phyloP scores from a whole-genome alignment of 345 rosid species.

The Clarkia xantiana region DNA sequence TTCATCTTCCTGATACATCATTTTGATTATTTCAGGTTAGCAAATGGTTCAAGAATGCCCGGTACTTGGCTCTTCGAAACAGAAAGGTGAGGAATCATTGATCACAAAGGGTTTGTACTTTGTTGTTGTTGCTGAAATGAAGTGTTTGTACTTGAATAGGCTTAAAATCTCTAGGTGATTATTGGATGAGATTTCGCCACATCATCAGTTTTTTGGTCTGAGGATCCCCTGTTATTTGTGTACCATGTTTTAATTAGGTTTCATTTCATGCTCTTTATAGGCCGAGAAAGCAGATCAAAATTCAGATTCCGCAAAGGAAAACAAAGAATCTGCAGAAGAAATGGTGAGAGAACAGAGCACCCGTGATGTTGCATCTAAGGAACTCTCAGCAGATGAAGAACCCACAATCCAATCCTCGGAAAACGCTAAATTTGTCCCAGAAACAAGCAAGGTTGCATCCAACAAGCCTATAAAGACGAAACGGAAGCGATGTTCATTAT shows the following conservation, averaged over 20 bases:
- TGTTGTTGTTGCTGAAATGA: too few species aligned
- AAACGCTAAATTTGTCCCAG: slow-evolving; percentile 9
- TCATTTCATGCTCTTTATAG: slow-evolving; percentile 14
- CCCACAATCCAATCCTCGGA: slow-evolving; percentile 8
- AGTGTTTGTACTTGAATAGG: too few species aligned
- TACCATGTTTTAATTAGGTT: neutral
- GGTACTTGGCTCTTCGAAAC: slow-evolving; percentile 63
- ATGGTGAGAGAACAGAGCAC: slow-evolving; percentile 13
- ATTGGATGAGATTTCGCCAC: too few species aligned
- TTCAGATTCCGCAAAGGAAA: slow-evolving; percentile 17
- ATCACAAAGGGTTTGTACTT: too few species aligned
- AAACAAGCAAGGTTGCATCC: slow-evolving; percentile 12
- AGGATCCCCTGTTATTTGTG: neutral
- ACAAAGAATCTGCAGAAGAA: slow-evolving; percentile 23
- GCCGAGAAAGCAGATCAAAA: slow-evolving; percentile 20
- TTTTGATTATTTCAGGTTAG: slow-evolving; percentile 52
- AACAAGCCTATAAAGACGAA: slow-evolving; percentile 11
- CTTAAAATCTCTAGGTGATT: too few species aligned
- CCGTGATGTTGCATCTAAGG: slow-evolving; percentile 14
- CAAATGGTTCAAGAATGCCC: slow-evolving; percentile 95
- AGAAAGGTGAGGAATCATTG: slow-evolving; percentile 49
- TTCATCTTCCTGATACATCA: slow-evolving; percentile 3
- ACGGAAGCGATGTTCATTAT: slow-evolving; percentile 14
- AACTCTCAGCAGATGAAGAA: slow-evolving; percentile 11
- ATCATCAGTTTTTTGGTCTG: neutral